Conservation (phyloP, 2,329 filamentous ascomycete genomes). For the Paraphaeosphaeria sporulosa region DNA sequence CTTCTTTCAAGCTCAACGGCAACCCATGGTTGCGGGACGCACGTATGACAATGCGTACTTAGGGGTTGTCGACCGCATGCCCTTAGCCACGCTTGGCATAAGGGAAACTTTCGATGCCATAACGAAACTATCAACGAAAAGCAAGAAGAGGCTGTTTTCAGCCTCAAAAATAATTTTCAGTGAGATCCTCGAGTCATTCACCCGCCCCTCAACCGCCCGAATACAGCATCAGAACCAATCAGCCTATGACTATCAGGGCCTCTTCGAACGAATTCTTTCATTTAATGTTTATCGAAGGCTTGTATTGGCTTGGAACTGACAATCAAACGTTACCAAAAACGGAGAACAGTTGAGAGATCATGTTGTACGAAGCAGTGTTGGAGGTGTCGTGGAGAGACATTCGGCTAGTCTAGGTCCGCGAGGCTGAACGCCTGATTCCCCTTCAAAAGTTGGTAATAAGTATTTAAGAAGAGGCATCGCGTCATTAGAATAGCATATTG, state of each 20-base stretch:
- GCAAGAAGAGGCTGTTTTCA: too few species aligned
- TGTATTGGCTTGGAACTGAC: neutral
- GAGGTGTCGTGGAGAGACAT: neutral
- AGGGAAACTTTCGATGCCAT: neutral
- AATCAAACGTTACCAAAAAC: neutral
- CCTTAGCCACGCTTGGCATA: neutral
- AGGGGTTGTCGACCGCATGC: neutral
- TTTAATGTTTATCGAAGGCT: neutral
- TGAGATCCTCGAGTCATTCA: too few species aligned
- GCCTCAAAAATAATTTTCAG: too few species aligned
- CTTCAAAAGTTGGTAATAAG: neutral
- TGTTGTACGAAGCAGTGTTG: neutral
- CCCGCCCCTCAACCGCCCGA: neutral
- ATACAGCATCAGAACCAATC: neutral
- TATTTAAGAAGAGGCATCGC: neutral
- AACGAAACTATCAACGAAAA: too few species aligned
- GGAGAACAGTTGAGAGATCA: neutral
- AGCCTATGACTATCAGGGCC: neutral
- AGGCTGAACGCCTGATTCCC: neutral
- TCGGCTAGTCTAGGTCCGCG: neutral
- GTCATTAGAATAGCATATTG: neutral
- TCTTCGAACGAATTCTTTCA: neutral
- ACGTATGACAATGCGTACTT: too few species aligned
- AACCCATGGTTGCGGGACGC: neutral
- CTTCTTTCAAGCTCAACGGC: neutral